A percentile compares a stretch with the other conserved stretches of the same genome.
Evolutionary conservation across 441 rosid species (phyloP).

Genomic region (Adansonia grandidieri): DNA sequence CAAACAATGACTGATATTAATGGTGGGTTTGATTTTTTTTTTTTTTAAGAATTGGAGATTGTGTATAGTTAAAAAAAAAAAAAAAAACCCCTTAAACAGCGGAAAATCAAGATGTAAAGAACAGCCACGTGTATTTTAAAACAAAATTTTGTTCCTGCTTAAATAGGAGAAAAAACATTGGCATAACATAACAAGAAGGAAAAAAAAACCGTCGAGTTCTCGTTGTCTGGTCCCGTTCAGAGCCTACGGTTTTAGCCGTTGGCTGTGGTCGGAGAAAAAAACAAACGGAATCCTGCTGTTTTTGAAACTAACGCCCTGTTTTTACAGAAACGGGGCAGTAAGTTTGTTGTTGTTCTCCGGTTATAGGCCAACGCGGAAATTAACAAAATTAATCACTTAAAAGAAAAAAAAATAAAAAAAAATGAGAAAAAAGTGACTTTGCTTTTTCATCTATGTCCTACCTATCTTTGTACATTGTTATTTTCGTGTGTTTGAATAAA

Average conservation of each 20-base stretch:
- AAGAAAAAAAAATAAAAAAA: too few species aligned
- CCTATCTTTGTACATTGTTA: background rate
- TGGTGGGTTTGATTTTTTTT: too few species aligned
- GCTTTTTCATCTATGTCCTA: background rate
- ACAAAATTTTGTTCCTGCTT: too few species aligned
- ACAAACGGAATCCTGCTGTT: conserved; percentile 15
- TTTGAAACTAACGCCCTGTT: background rate
- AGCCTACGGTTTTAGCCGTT: conserved; percentile 36
- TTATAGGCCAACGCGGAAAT: conserved; percentile 29
- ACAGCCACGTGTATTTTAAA: conserved; percentile 9
- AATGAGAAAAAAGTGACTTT: background rate
- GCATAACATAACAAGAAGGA: background rate
- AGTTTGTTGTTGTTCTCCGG: conserved; percentile 20
- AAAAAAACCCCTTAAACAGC: background rate
- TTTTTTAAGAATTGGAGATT: too few species aligned
- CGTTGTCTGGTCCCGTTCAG: background rate
- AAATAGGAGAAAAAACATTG: background rate
- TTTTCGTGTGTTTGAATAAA: background rate
- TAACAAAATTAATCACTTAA: background rate
- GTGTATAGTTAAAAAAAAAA: background rate
- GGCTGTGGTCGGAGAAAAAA: conserved; percentile 47
- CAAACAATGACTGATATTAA: too few species aligned
- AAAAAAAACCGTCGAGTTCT: background rate
- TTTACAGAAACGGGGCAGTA: background rate
- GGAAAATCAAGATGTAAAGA: background rate